These are phyloP conservation scores for Pseudophaeomoniella oleicola DNA, from an alignment of 2,329 filamentous ascomycete genomes.

Conservation along the genomic window DNA sequence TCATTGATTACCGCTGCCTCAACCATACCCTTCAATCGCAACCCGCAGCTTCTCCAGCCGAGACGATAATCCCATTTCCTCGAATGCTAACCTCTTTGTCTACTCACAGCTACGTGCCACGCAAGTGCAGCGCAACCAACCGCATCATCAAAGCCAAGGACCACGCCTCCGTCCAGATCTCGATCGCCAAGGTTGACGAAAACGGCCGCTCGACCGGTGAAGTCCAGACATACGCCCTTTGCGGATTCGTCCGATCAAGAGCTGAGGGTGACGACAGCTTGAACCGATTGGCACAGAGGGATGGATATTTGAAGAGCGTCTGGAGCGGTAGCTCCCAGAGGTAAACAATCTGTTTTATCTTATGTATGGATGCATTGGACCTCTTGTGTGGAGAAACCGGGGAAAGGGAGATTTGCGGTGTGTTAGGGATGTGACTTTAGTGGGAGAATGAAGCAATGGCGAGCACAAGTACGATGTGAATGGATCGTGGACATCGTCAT, in stretches of 20 bases:
- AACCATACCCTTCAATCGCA: neutral
- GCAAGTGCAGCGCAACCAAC: conserved; percentile 98
- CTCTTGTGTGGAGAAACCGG: no score
- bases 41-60: neutral
- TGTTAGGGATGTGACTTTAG: no score
- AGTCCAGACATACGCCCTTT: conserved; percentile 94
- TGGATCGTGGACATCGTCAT: no score
- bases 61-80: neutral
- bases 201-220: conserved; percentile 93
- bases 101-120: conserved; percentile 70
- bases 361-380: no score
- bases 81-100: conserved; percentile 1
- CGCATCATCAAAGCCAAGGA: conserved; percentile 99
- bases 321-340: conserved; percentile 68
- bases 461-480: neutral
- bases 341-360: no score
- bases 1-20: neutral
- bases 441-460: no score
- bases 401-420: no score
- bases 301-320: conserved; percentile 93
- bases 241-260: conserved; percentile 94
- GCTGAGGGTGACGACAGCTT: conserved; percentile 94
- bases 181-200: conserved; percentile 96
- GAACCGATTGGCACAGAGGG: conserved; percentile 89
- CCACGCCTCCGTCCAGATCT: conserved; percentile 96